Evolutionary conservation across 202 grass and related monocot species (phyloP), one percentile per base, ranked within the genome.

Genomic region (Dendrocalamus latiflorus): DNA sequence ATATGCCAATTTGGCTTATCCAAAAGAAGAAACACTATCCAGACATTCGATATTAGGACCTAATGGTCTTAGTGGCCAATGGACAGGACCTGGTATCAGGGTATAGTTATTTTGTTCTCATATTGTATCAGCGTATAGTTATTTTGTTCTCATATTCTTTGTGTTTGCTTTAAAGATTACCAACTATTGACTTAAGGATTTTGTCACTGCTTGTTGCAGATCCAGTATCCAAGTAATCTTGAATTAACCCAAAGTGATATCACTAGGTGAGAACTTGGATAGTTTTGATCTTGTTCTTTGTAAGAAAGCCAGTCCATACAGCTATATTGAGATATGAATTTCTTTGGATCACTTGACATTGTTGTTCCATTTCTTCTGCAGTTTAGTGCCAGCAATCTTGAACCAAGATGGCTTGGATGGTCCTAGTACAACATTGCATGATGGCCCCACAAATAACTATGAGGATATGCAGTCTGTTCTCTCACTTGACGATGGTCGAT

Each of bases 31-130:
- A 90, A 95, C 93, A 45, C 81, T 98, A 82, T 95, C 89, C 5
- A 95, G 91, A 76, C 96, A 98, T 86, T 98, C 96, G 22, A 87
- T 98, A 87, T 87, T 95, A 73, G 96, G 96, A 70, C 87, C 91
- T 79, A 93, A 92, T 90, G 96, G 93, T 53, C 93, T 98, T 50
- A 83, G 68, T 69, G 87, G 87, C 58, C 83, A 87, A 76, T 88
- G 87, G 89, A 75, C 81, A 83, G 67, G 79, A 68, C 87, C 91
- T 91, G 81, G 83, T 87, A 87, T 91, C 79, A 98, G 75, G 93
- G 96, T 98, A 98, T 89, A 81, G 80, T 75, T 57, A 74, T 86
- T 75, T 50, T 78, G 49, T 84, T 43, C 67, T 88, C 12, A 37
- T 82, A 65, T 84, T 28, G 83, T 87, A 87, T 91, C 82, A 98